Percentiles rank a stretch among this genome's conserved stretches.
phyloP scores from a whole-genome alignment of 176 grass and related monocot genomes.

The Oryza nivara region DNA sequence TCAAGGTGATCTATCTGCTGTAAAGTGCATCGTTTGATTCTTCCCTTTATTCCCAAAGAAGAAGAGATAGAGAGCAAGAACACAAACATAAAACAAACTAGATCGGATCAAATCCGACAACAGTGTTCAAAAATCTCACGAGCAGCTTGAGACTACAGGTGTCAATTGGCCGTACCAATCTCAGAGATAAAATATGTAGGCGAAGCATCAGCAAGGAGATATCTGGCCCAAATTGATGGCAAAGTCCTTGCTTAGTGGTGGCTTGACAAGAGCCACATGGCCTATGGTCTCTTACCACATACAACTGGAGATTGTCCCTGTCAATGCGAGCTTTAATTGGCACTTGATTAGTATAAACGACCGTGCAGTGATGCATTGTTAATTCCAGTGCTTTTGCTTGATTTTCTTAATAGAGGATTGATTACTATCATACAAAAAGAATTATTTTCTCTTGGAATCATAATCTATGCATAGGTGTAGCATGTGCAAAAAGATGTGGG shows the following conservation, averaged over 20 bases:
- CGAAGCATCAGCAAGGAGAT: slow-evolving; percentile 53
- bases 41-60: slow-evolving; percentile 51
- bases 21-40: slow-evolving; percentile 41
- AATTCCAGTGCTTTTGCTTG: slow-evolving; percentile 16
- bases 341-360: slow-evolving; percentile 31
- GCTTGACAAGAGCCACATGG: slow-evolving; percentile 47
- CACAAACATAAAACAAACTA: slow-evolving; percentile 47
- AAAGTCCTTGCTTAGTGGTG: slow-evolving; percentile 40
- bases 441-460: slow-evolving; percentile 34
- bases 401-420: slow-evolving; percentile 31
- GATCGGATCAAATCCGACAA: slow-evolving; percentile 40
- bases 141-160: slow-evolving; percentile 18
- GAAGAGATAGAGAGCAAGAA: slow-evolving; percentile 39
- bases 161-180: slow-evolving; percentile 19
- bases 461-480: slow-evolving; percentile 19
- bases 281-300: slow-evolving; percentile 42
- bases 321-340: slow-evolving; percentile 10
- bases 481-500: slow-evolving; percentile 27
- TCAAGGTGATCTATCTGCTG: slow-evolving; percentile 40
- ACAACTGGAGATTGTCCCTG: slow-evolving; percentile 20
- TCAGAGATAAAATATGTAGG: slow-evolving; percentile 33
- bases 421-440: slow-evolving; percentile 2
- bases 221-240: slow-evolving; percentile 21
- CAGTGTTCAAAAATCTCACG: slow-evolving; percentile 24
- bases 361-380: slow-evolving; percentile 21